Evolutionary conservation across 495 filamentous ascomycete genomes (phyloP).

Genomic region (Recurvomyces mirabilis): DNA sequence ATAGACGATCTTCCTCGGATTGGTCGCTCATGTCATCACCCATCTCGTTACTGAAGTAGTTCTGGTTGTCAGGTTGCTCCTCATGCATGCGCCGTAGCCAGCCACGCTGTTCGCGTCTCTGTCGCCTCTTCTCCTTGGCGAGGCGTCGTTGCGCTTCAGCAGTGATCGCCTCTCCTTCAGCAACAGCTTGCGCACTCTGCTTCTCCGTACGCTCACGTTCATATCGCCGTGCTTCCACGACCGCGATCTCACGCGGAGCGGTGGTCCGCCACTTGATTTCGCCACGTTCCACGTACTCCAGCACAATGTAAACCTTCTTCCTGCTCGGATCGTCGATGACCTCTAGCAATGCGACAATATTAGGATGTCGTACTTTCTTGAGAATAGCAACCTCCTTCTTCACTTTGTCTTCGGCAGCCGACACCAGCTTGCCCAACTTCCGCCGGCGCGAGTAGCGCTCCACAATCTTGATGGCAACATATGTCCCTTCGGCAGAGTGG

Average conservation of each 20-base stretch:
- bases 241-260: constrained; percentile 64
- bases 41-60: constrained; percentile 75
- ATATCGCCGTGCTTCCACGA: constrained; percentile 67
- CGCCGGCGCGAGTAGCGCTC: constrained; percentile 87
- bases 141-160: constrained; percentile 23
- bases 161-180: constrained; percentile 50
- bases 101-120: constrained; percentile 8
- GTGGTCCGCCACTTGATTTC: constrained; percentile 90
- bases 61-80: constrained; percentile 22
- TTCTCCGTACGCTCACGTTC: constrained; percentile 56
- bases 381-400: constrained; percentile 95
- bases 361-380: constrained; percentile 92
- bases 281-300: constrained; percentile 87
- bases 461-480: constrained; percentile 95
- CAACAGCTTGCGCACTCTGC: constrained; percentile 23
- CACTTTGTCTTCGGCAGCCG: constrained; percentile 73
- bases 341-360: constrained; percentile 87
- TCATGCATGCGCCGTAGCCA: constrained; percentile 4
- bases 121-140: constrained; percentile 21
- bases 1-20: constrained; percentile 19
- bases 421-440: constrained; percentile 65
- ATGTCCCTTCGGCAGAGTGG: constrained; percentile 16
- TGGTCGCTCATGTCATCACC: constrained; percentile 29
- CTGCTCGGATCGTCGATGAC: constrained; percentile 93
- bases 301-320: constrained; percentile 95